Percentiles rank a stretch among this genome's conserved stretches.
These are phyloP conservation scores for Leccinum disarticulatum DNA, from an alignment of 768 basidiomycete species.

Conservation along the genomic window DNA sequence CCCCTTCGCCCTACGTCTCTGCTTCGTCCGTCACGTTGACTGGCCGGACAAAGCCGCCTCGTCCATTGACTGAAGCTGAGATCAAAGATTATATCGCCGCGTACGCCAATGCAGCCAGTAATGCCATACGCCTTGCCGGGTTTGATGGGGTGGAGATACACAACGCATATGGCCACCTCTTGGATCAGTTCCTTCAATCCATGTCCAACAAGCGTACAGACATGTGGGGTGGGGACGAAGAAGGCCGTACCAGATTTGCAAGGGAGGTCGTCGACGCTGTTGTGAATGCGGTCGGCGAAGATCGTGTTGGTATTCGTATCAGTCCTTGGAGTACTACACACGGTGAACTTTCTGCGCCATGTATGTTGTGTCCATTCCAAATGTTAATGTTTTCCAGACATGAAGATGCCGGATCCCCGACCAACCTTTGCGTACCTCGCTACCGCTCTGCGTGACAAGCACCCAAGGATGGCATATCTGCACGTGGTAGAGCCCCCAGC, in stretches of 20 bases:
- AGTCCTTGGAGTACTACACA: constrained; percentile 53
- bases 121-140: constrained; percentile 38
- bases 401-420: constrained; percentile 54
- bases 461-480: constrained; percentile 46
- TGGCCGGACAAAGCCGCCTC: constrained; percentile 14
- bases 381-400: constrained; percentile 32
- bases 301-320: constrained; percentile 54
- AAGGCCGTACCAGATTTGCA: constrained; percentile 56
- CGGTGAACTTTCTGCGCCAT: constrained; percentile 24
- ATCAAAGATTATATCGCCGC: constrained; percentile 32
- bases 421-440: constrained; percentile 56
- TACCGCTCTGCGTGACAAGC: constrained; percentile 34
- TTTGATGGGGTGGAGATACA: constrained; percentile 51
- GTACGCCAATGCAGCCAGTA: constrained; percentile 34
- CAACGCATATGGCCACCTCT: constrained; percentile 44
- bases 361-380: not conserved
- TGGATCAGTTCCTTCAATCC: constrained; percentile 64
- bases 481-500: constrained; percentile 47
- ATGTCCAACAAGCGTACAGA: constrained; percentile 59
- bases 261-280: constrained; percentile 57
- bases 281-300: constrained; percentile 49
- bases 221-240: constrained; percentile 65
- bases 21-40: constrained; percentile 33
- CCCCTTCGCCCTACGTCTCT: constrained; percentile 36
- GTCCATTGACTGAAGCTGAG: constrained; percentile 28